phyloP scores from a whole-genome alignment of 164 flowering plant species.

The Litsea cubeba region DNA sequence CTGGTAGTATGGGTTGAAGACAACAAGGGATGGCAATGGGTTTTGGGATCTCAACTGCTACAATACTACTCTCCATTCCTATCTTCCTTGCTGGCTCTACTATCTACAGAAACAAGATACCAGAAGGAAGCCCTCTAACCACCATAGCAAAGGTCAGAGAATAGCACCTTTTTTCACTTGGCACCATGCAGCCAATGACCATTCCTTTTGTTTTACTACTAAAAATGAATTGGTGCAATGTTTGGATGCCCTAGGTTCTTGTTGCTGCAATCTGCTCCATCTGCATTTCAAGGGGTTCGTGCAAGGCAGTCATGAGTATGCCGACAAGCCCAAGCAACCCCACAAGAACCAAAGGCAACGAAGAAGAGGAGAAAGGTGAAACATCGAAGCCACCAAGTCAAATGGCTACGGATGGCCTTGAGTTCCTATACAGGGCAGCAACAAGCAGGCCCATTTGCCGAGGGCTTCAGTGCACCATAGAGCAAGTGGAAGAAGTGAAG shows the following conservation, averaged over 20 bases:
- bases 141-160: conserved; percentile 66
- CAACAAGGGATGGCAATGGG: conserved; percentile 92
- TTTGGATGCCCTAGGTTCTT: conserved; percentile 41
- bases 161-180: too few relatives aligned
- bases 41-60: conserved; percentile 55
- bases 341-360: conserved; percentile 13
- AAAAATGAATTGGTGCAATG: neutral
- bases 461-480: conserved; percentile 38
- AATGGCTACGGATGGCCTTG: conserved; percentile 25
- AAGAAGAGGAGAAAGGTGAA: conserved; percentile 8
- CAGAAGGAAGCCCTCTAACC: conserved; percentile 78
- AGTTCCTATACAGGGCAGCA: conserved; percentile 55
- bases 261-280: conserved; percentile 39
- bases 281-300: conserved; percentile 18
- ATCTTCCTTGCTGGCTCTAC: conserved; percentile 66
- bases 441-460: conserved; percentile 24
- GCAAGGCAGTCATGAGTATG: conserved; percentile 41
- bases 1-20: conserved; percentile 90
- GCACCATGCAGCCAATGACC: too few relatives aligned
- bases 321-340: conserved; percentile 29
- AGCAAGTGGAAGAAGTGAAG: conserved; percentile 80
- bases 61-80: conserved; percentile 60
- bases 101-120: conserved; percentile 59
- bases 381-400: conserved; percentile 3
- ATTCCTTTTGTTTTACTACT: too few relatives aligned